Evolutionary conservation across 768 basidiomycete genomes (phyloP), one percentile per base, ranked within the genome.

Genomic region (Collybia sordida): DNA sequence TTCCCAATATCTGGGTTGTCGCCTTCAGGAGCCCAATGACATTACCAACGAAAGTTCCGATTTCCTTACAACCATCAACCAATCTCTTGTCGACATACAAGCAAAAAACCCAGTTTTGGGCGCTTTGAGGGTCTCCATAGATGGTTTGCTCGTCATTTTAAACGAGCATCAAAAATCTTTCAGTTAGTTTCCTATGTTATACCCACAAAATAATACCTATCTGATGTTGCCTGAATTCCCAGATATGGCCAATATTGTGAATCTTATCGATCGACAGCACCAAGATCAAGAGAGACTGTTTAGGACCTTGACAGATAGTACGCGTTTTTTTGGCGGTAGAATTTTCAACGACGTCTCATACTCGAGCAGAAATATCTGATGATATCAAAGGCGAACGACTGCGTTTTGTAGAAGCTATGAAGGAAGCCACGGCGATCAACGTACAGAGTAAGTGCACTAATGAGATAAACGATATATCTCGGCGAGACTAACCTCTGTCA

Each of bases 351-450:
- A 34, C 14, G 15, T 40, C 24, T 44, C 24, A 47, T 51, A 9
- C 22, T 37, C 43, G 21, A 25, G 15, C 57, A 90, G 92, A 91
- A 62, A 77, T 95, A 18, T 85, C 86, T 3, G 78, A 80, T 49
- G 93, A 94, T 57, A 93, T 95, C 46, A 84, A 86, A 45, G 91
- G 93, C 1, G 92, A 94, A 67, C 70, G 91, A 41, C 68, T 94
- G 47, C 76, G 89, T 5, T 94, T 95, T 58, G 89, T 94, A 4
- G 93, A 95, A 59, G 91, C 93, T n/a, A 95, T 94, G 92, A 90
- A 90, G 63, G 88, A 93, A 57, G 93, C 91, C 1, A 95, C 93
- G 0, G 82, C 83, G 1, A 89, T 95, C 58, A 93, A 94, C 55
- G 83, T 95, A 2, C 85, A 90, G 64, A 72, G 90, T 88, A 66